phyloP scores from a whole-genome alignment of 2,329 filamentous ascomycete genomes.

The Aspergillus sp. region DNA sequence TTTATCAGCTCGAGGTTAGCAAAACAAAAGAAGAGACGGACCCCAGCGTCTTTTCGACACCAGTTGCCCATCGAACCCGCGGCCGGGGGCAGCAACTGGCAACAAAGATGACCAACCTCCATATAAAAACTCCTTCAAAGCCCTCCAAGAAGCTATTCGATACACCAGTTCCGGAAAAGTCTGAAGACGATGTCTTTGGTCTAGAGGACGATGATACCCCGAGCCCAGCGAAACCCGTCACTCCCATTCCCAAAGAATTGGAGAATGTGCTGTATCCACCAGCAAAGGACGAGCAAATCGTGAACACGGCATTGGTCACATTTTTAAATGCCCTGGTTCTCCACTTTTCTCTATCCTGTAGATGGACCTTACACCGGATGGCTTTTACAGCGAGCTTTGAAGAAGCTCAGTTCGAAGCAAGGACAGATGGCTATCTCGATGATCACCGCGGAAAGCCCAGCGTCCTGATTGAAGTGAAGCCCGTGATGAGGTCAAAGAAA shows the following conservation, averaged over 20 bases:
- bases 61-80: conserved; percentile 6
- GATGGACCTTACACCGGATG: conserved; percentile 9
- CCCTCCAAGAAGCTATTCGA: background rate
- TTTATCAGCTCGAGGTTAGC: conserved; percentile 3
- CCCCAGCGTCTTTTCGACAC: conserved; percentile 1
- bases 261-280: conserved; percentile 6
- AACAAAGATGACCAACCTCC: background rate
- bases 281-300: conserved; percentile 16
- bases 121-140: background rate
- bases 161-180: background rate
- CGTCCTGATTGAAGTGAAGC: conserved; percentile 12
- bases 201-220: too few relatives aligned
- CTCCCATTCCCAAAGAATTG: conserved; percentile 5
- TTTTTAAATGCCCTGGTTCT: conserved; percentile 13
- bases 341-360: conserved; percentile 4
- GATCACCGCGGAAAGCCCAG: conserved; percentile 1
- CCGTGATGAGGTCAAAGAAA: conserved; percentile 2
- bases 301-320: conserved; percentile 11
- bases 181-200: background rate
- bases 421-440: conserved; percentile 14
- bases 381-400: conserved; percentile 9
- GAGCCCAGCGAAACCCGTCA: background rate
- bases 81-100: background rate
- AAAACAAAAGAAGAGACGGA: background rate
- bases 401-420: conserved; percentile 8